A percentile compares a stretch with the other conserved stretches of the same genome.
These are phyloP conservation scores for Bryoerythrophyllum caledonicum DNA, from an alignment of 225 moss, liverwort and hornwort species.

Conservation along the genomic window DNA sequence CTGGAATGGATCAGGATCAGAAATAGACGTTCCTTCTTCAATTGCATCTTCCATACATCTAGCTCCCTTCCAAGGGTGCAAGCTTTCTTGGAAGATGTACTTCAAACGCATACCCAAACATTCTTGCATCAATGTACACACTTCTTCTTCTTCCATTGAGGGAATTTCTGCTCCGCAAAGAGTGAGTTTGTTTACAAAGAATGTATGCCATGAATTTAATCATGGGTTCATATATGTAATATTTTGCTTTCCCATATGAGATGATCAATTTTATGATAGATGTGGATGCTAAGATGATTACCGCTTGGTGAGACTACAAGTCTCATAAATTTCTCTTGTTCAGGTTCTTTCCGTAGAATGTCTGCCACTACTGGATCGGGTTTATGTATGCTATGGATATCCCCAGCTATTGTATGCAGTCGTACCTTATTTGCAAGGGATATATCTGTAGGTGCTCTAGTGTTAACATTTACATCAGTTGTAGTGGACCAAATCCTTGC, in stretches of 20 bases:
- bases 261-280: background rate
- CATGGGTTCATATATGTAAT: no score
- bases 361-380: slow-evolving; percentile 91
- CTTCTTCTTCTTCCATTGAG: slow-evolving; percentile 83
- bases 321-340: slow-evolving; percentile 89
- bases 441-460: slow-evolving; percentile 30
- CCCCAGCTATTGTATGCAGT: slow-evolving; percentile 72
- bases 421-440: slow-evolving; percentile 48
- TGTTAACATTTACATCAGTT: slow-evolving; percentile 21
- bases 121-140: slow-evolving; percentile 79
- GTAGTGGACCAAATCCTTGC: slow-evolving; percentile 44
- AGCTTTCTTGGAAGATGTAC: slow-evolving; percentile 76
- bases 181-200: background rate
- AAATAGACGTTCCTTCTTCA: slow-evolving; percentile 26
- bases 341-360: slow-evolving; percentile 92
- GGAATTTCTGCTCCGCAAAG: slow-evolving; percentile 61
- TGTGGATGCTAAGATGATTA: background rate
- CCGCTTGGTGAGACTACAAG: slow-evolving; percentile 81
- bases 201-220: background rate
- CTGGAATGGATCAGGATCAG: slow-evolving; percentile 57
- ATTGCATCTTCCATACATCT: slow-evolving; percentile 27
- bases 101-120: slow-evolving; percentile 79
- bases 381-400: slow-evolving; percentile 85
- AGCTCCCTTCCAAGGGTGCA: slow-evolving; percentile 77
- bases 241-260: background rate